A percentile compares a stretch with the other conserved stretches of the same genome.
Conservation (phyloP, 257 asterid species). For the Avicennia marina region DNA sequence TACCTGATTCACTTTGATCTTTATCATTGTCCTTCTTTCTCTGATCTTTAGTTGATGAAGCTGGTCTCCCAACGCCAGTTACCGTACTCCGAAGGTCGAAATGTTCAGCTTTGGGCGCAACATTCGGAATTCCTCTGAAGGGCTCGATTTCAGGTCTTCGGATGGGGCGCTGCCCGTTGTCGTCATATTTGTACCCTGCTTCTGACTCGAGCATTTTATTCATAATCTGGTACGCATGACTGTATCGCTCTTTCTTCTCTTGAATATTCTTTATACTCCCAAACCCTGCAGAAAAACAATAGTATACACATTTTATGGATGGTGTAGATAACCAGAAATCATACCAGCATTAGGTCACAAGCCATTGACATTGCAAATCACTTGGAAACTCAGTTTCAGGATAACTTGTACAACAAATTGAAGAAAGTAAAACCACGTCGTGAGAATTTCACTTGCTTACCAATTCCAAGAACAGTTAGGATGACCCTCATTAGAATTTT, state of each 20-base stretch:
- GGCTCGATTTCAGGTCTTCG: neutral
- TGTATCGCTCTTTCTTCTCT: constrained; percentile 24
- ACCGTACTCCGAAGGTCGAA: neutral
- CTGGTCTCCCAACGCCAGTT: neutral
- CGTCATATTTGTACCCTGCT: constrained; percentile 19
- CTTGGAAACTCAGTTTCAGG: no score
- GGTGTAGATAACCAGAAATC: no score
- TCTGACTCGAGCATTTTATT: constrained; percentile 18
- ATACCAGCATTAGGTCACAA: no score
- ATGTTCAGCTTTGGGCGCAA: neutral
- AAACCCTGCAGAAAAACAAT: constrained; percentile 27
- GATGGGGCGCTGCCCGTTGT: constrained; percentile 24
- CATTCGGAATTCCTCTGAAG: no score
- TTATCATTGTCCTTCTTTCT: neutral
- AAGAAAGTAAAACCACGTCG: no score
- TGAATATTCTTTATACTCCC: constrained; percentile 21
- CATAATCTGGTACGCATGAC: constrained; percentile 28
- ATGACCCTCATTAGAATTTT: no score
- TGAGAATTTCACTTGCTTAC: no score
- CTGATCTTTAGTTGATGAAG: neutral
- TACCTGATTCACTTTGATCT: neutral
- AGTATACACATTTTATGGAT: no score
- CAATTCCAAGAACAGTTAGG: no score
- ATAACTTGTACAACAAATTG: no score
- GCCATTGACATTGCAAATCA: no score